Base-by-base conservation (phyloP, 1,284 basidiomycete genomes). In the Ustilago trichophora region DNA sequence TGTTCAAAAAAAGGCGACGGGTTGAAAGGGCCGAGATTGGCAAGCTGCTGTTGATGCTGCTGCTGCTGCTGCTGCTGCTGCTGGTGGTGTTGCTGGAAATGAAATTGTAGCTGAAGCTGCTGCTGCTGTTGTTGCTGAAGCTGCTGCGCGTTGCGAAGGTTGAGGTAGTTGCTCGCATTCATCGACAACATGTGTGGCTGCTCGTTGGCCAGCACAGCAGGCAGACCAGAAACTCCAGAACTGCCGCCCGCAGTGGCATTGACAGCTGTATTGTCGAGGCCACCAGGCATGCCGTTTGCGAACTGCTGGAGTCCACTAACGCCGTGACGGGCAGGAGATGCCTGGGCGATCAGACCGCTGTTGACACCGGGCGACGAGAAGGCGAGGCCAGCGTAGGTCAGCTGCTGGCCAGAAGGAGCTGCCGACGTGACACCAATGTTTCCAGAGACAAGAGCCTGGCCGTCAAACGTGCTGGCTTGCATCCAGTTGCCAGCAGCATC, bases 1-100 rank as follows among this genome's bases (percentile, higher is more conserved):
- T 24, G 49, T 37, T 69, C 66, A 69, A 69, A 69, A 69, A 69
- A 69, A 69, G 42, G 44, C 51, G 55, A 54, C 22, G 40, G 51
- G 31, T 69, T 57, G 32, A 52, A 60, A 15, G 37, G 50, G 6
- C 16, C 47, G n/a, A 42, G 44, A 25, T 42, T 46, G 32, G 49
- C 48, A 31, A 24, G 34, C 40, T 56, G 52, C 25, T 66, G 55
- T 15, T 52, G 52, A 8, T 53, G 45, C 25, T 51, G 53, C n/a
- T 57, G 60, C 2, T 53, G 54, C 3, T 53, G 63, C 19, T 47
- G 62, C 8, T 58, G 55, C 16, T 45, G 52, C 19, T 49, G 51
- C 6, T 21, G 38, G 15, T 50, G 36, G 9, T 29, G 34, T 3
- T 52, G 50, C 32, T 63, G 59, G 6, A 36, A 33, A 22, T 67